Base-by-base conservation (phyloP, 2,329 filamentous ascomycete species). In the Talaromyces atroroseus region DNA sequence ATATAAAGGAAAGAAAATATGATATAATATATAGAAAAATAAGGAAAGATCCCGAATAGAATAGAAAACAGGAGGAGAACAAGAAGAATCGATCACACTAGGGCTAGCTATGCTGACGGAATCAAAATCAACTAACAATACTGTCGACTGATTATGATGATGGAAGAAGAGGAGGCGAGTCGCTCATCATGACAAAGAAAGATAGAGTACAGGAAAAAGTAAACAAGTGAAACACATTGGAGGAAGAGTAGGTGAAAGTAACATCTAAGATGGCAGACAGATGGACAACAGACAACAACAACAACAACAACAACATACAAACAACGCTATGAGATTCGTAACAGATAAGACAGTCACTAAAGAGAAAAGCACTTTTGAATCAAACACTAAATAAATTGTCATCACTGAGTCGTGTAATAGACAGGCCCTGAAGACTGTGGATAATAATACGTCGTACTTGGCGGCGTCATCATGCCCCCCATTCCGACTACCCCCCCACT, bases 391-490 rank as follows among this genome's bases (percentile, higher is more conserved):
- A n/a, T 32, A 8, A 11, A 34, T 14, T 12, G 32, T 16, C 32
- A 36, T 58, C 23, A 54, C 46, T 54, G 45, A 36, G 52, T 5
- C n/a, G 57, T 48, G 48, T 92, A 95, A 74, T 88, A 95, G 55
- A 78, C 72, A 6, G 40, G 40, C 40, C 70, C 71, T 62, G 80
- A 65, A 82, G 80, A 66, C 77, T 84, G 60, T 80, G 82, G 59
- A 62, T 73, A 82, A 68, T 80, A 83, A 60, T 77, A 80, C 8
- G 76, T 65, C 24, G 70, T 72, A 54, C 80, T 76, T 3, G 82
- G 80, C 29, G 78, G 80, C 2, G 88, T 88, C 77, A 91, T 87
- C 85, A 94, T 91, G 10, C 88, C 87, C 60, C 85, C 86, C 82
- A 92, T 90, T 45, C 85, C 85, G 59, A 87, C 78, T 47, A 85